Evolutionary conservation across 2,329 filamentous ascomycete species (phyloP).

Genomic region (Ophiostoma piceae): DNA sequence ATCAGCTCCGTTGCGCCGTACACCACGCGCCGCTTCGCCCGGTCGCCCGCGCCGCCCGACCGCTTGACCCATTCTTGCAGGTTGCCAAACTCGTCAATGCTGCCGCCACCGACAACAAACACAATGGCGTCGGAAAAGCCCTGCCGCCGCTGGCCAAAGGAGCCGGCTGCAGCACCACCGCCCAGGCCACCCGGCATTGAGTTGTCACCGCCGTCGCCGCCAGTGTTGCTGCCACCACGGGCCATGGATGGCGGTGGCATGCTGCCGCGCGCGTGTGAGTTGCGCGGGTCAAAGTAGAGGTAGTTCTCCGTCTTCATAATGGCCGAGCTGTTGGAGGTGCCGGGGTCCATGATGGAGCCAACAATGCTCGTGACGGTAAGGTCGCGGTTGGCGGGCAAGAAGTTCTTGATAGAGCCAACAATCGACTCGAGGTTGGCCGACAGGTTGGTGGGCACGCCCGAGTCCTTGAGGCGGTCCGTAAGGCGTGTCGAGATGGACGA

Average conservation of each 20-base stretch:
- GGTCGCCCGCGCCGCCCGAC: conserved; percentile 51
- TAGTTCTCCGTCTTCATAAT: conserved; percentile 96
- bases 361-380: conserved; percentile 96
- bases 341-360: conserved; percentile 95
- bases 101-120: conserved; percentile 92
- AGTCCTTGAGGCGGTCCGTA: conserved; percentile 90
- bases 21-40: conserved; percentile 72
- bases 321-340: conserved; percentile 80
- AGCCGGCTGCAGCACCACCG: conserved; percentile 51
- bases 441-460: conserved; percentile 63
- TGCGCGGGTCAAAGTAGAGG: conserved; percentile 93
- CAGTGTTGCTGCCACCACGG: conserved; percentile 39
- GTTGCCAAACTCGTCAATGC: conserved; percentile 98
- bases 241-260: conserved; percentile 72
- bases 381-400: conserved; percentile 92
- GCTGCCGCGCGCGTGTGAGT: conserved; percentile 84
- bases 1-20: conserved; percentile 89
- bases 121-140: conserved; percentile 87
- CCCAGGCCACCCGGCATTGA: conserved; percentile 33
- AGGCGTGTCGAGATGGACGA: conserved; percentile 86
- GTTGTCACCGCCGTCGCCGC: conserved; percentile 35
- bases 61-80: conserved; percentile 90
- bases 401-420: conserved; percentile 95
- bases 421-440: conserved; percentile 85
- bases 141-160: conserved; percentile 84